Evolutionary conservation across 192 early-diverging fungal species (phyloP), one percentile per base, ranked within the genome.

Genomic region (Mycoemilia scoparia): DNA sequence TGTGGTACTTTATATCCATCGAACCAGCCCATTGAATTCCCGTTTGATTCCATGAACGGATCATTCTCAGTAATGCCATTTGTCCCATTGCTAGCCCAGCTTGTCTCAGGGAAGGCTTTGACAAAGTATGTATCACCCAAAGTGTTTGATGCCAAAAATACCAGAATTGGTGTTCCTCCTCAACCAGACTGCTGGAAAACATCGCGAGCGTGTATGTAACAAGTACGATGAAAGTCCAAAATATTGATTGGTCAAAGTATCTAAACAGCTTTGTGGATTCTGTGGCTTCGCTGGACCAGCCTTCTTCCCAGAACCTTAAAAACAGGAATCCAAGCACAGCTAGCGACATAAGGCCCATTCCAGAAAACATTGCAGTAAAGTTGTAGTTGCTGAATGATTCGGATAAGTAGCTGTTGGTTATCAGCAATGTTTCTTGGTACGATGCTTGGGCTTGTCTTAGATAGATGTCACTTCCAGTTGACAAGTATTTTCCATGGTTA

Each of bases 111-210:
- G 29, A 18, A 13, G 26, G 10, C 40, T 36, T 34, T 10, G 54
- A 47, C 1, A 42, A 16, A 22, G 49, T 3, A 3, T 53, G 57
- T 18, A 70, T 38, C 2, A 54, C 39, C 42, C 69, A 64, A 39
- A 67, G 50, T 2, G 74, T 79, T 34, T 75, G 73, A n/a, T 60
- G 49, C 57, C 71, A 71, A 47, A 68, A 80, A 43, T 73, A 74
- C 77, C 76, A 84, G 38, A 70, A 74, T 30, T 70, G 65, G 34
- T 74, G 71, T 43, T 83, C 79, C 31, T 83, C 75, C 46, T 83
- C 79, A 3, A 83, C 66, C 49, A 72, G 66, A 27, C 77, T 79
- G 21, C 71, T 78, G 5, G 77, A 64, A 47, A 62, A 64, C 26
- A 73, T 32, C 0, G 70, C 64, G n/a, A 68, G 9, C 21, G 67